Base-by-base conservation (phyloP, 768 basidiomycete genomes). In the Epithele typhae region DNA sequence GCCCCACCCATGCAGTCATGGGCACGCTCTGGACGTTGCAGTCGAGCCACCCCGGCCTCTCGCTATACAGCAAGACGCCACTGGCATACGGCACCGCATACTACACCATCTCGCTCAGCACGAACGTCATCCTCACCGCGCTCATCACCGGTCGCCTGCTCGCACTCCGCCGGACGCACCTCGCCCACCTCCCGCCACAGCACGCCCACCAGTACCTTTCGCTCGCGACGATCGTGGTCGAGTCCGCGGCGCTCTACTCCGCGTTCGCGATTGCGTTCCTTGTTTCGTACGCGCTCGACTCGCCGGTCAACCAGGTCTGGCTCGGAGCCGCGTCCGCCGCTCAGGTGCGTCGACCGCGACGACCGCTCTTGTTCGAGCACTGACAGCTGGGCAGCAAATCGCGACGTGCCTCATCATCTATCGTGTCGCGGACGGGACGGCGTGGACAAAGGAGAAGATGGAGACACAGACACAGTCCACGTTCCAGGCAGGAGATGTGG, bases 11-110 rank as follows among this genome's bases (percentile, higher is more conserved):
- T 15, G 27, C 40, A 74, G 72, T 55, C 3, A 61, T 74, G 60
- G 72, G 72, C 36, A 71, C 67, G 0, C 50, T 72, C 0, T 73
- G 71, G 71, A 68, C 69, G 9, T 61, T 73, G 5, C 64, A 70
- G 48, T 73, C 72, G 4, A 68, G 64, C 39, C 65, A 70, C 43
- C 71, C 70, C 5, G 66, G 62, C 1, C 61, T 70, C 2, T 73
- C 71, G 14, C 53, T 73, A 10, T 71, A 43, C 23, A 43, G 42
- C 42, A 24, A 21, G 21, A 12, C 33, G 33, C 42, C 45, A 3
- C 27, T 49, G 21, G 50, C 46, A 17, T 54, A 24, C 38, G 45
- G 51, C 8, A 49, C 45, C 4, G 51, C 59, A 2, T 58, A 60
- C 55, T 56, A 45, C 37, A 21, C 43, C 50, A 12, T 40, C 37